A percentile compares a stretch with the other conserved stretches of the same genome.
Conservation (phyloP, 306 rosid species). For the Cucumis sativus region DNA sequence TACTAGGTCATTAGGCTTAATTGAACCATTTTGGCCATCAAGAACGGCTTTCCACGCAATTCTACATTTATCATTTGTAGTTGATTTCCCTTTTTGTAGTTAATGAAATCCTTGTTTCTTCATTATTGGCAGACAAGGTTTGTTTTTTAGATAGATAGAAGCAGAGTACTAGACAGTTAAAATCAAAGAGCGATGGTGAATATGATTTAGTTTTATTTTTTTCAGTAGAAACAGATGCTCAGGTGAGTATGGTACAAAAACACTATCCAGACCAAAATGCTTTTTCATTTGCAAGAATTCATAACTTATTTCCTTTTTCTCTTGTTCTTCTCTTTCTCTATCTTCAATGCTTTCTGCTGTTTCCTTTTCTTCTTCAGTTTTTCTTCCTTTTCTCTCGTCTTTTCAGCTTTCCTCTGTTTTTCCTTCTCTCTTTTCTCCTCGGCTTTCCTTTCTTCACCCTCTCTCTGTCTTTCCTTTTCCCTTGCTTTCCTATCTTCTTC, state of each 20-base stretch:
- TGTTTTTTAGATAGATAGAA: not conserved
- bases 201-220: not conserved
- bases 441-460: not conserved
- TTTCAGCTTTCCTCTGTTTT: not conserved
- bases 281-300: not conserved
- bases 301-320: not conserved
- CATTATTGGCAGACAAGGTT: not conserved
- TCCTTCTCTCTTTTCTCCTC: constrained; percentile 13
- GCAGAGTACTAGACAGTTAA: not conserved
- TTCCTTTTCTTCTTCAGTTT: not conserved
- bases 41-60: not conserved
- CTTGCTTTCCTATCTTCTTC: not conserved
- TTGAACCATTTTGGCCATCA: not conserved
- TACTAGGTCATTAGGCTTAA: not conserved
- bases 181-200: not conserved
- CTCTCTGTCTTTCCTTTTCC: not conserved
- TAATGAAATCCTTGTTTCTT: not conserved
- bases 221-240: not conserved
- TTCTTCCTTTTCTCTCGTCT: constrained; percentile 6
- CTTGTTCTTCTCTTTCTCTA: constrained; percentile 15
- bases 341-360: constrained; percentile 10
- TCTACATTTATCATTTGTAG: not conserved
- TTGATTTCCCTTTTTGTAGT: not conserved
- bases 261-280: not conserved
- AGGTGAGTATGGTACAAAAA: not conserved